Evolutionary conservation across 192 early-diverging fungal species (phyloP), one percentile per base, ranked within the genome.

Genomic region (Spizellomyces sp.): DNA sequence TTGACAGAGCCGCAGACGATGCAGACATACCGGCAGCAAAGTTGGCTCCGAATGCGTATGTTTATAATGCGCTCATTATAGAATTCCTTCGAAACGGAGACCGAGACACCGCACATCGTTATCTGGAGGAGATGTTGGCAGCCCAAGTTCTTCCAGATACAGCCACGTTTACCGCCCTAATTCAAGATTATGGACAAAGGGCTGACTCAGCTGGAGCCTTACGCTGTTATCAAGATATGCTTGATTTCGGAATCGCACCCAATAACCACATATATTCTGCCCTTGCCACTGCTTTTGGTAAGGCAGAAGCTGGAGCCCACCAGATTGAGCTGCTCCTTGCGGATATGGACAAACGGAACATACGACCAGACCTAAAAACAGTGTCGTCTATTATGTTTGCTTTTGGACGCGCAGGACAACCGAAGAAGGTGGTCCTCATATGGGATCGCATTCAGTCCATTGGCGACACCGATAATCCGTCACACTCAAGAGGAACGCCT

Each of bases 371-470:
- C 46, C 6, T 61, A 17, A 27, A 59, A 6, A 70, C 68, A 12
- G 48, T 52, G 55, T 50, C 58, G 9, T 52, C 68, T 0, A n/a
- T 70, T 4, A 70, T 70, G 68, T 70, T 45, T 8, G 68, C 68
- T 59, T 70, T 70, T 46, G 55, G 22, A 8, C 57, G 68, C 21
- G 58, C 68, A 8, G 47, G 47, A 9, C 58, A 42, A 5, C 58
- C 42, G 36, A 59, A 70, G 27, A 61, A 12, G 12, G 58, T 48
- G 43, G 46, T 70, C 14, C 10, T 15, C 0, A 61, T 70, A 15
- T 70, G 68, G 68, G 43, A 59, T 15, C 27, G 10, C 19, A 55
- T 68, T 46, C 48, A 46, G 8, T 14, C 15, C 14, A 57, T 41
- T 5, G 55, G 17, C 21, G 41, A 5, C 6, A 0, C 6, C 15